Base-by-base conservation (phyloP, 495 filamentous ascomycete species). In the Beverwykella pulmonaria region DNA sequence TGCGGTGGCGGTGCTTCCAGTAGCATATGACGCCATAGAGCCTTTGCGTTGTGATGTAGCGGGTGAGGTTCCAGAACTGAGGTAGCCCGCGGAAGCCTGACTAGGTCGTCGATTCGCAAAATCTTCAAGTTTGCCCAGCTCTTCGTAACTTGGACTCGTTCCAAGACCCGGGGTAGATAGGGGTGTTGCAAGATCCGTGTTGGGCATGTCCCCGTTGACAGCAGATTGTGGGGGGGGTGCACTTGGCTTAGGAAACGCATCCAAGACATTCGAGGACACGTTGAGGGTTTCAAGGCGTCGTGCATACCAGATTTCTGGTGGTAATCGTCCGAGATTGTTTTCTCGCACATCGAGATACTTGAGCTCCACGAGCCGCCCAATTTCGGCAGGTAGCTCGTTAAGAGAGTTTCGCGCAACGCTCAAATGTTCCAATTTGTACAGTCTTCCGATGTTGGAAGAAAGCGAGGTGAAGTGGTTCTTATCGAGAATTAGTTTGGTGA, bases 391-490 rank as follows among this genome's bases (percentile, higher is more conserved):
- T 25, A 99, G 80, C 52, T 89, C 86, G 55, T 85, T 87, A 2
- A 99, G 83, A 0, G 89, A 86, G 69, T 99, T 99, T 71, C 91
- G 90, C 34, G 92, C 92, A 64, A 97, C 91, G 76, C 93, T 97
- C 72, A 99, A 88, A 78, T 94, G 86, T 65, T 98, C 92, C 27
- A 99, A 82, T 65, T 84, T 90, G 63, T 85, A 84, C 34, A 99
- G 80, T 67, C 89, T 91, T 27, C 93, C 92, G 64, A 98, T 89
- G 53, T 93, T 87, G 53, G 82, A 81, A 0, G 92, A 92, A 32
- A 98, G 80, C 1, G 92, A 92, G 4, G 92, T 90, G 67, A 98
- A 92, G 75, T 97, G 94, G 69, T 99, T 99, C 73, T 92, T 92
- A 75, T 97, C 93, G 20, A 99, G 81, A 41, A 92, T 86, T 22